Base-by-base conservation (phyloP, 192 early-diverging fungal species). In the Lobosporangium transversale region DNA sequence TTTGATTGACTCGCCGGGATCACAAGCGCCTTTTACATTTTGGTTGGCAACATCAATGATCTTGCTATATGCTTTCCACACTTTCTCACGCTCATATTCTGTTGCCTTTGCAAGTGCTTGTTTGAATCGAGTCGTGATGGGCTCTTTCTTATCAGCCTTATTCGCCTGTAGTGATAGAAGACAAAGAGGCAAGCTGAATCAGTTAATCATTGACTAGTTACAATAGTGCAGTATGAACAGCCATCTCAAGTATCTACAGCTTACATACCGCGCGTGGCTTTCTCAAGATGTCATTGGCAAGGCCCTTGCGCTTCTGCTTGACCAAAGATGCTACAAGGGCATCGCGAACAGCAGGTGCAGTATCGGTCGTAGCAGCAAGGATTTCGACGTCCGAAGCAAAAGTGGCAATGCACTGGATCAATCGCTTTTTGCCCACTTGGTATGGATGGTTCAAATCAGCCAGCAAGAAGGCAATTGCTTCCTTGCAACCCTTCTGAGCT, bases 31-130 rank as follows among this genome's bases (percentile, higher is more conserved):
- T 7, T 18, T 24, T 47, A 47, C 59, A 53, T 50, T 52, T 5
- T 62, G 51, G 48, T 76, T 76, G 33, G 18, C 23, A 50, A 76
- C 59, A 52, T 76, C 73, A 21, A 67, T n/a, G 30, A 62, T 14
- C 1, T 5, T 36, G 2, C 14, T 12, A 33, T 76, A 67, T 26
- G 51, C 24, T 11, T 55, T 50, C 70, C 70, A 75, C 18, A 75
- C 24, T 4, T 20, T 9, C 20, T 75, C 62, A 6, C 70, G 56
- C 23, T 75, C 51, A 31, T 50, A 66, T 20, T 75, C 70, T 31
- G 65, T 59, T 33, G 57, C 56, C 21, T 66, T 20, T 26, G 53
- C 51, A 24, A 75, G 58, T 18, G 35, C 70, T 11, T 29, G 32
- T 17, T 52, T 18, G 26, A 75, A 40, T 33, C 62, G 62, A 8